phyloP scores from a whole-genome alignment of 2,329 filamentous ascomycete genomes.

The Botrytis cinerea region DNA sequence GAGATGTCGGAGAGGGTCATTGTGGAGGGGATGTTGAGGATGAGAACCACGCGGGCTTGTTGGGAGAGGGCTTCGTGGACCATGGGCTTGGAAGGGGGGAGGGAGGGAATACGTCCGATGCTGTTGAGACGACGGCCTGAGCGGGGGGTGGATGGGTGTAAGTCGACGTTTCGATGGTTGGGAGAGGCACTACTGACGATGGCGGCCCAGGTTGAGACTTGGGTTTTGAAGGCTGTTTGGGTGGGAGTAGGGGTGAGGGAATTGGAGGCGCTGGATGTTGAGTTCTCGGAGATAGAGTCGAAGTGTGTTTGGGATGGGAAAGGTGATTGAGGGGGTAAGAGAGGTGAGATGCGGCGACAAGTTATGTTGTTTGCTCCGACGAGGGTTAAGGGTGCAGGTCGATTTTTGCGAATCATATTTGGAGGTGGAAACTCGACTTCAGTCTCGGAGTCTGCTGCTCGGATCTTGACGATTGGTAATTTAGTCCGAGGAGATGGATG shows the following conservation, averaged over 20 bases:
- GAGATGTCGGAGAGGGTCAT: constrained; percentile 36
- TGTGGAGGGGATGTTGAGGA: constrained; percentile 36
- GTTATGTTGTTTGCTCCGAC: background rate
- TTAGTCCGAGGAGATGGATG: constrained; percentile 18
- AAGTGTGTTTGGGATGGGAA: constrained; percentile 14
- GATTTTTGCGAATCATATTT: constrained; percentile 4
- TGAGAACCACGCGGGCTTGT: constrained; percentile 36
- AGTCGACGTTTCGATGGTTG: constrained; percentile 29
- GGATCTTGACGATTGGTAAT: background rate
- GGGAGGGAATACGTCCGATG: constrained; percentile 18
- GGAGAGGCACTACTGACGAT: constrained; percentile 33
- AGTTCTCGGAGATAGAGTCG: background rate
- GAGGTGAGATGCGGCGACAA: constrained; percentile 3
- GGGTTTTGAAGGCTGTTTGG: constrained; percentile 19
- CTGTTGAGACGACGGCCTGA: constrained; percentile 24
- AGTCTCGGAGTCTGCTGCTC: background rate
- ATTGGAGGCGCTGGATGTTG: background rate
- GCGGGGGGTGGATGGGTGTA: constrained; percentile 26
- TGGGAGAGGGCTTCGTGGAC: constrained; percentile 29
- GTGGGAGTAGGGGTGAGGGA: background rate
- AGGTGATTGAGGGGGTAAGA: constrained; percentile 17
- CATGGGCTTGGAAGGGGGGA: background rate
- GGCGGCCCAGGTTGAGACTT: constrained; percentile 36
- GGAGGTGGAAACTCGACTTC: background rate
- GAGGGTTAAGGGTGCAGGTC: constrained; percentile 17